These are phyloP conservation scores for Nidularia pulvinata DNA, from an alignment of 768 basidiomycete species.

Conservation along the genomic window DNA sequence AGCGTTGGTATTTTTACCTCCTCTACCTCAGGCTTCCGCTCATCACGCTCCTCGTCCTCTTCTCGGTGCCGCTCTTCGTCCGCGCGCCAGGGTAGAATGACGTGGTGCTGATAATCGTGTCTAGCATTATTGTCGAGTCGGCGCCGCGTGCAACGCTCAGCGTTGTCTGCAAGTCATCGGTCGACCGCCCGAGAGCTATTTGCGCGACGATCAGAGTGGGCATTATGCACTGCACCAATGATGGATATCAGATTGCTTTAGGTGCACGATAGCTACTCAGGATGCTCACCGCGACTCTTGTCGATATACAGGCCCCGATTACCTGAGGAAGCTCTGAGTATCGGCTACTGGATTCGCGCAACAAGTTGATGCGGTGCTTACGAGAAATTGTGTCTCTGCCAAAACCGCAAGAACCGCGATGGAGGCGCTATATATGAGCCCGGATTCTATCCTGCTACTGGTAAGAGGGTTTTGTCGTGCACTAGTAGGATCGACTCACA, in stretches of 20 bases:
- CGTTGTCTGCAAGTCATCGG: constrained; percentile 12
- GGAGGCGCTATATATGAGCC: constrained; percentile 14
- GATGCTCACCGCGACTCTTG: constrained; percentile 15
- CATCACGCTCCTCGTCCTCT: background rate
- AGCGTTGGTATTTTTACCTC: too few relatives aligned
- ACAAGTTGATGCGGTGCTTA: constrained; percentile 7
- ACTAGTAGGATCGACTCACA: constrained; percentile 13
- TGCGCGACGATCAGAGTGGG: constrained; percentile 21
- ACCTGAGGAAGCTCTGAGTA: constrained; percentile 5
- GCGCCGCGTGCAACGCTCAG: constrained; percentile 7
- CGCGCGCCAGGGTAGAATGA: background rate
- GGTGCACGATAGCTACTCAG: background rate
- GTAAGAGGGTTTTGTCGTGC: background rate
- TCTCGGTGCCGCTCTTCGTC: background rate
- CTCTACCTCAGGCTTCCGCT: background rate
- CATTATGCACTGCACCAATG: constrained; percentile 14
- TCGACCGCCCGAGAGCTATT: constrained; percentile 14
- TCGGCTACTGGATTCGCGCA: background rate
- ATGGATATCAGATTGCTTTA: background rate
- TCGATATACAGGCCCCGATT: constrained; percentile 11
- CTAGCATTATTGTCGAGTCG: constrained; percentile 4
- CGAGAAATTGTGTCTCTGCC: constrained; percentile 12
- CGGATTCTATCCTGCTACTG: constrained; percentile 15
- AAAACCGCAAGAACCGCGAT: constrained; percentile 9
- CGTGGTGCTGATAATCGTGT: constrained; percentile 11